These are phyloP conservation scores for Naganishia sp. DNA, from an alignment of 1,284 basidiomycete genomes.

Conservation along the genomic window DNA sequence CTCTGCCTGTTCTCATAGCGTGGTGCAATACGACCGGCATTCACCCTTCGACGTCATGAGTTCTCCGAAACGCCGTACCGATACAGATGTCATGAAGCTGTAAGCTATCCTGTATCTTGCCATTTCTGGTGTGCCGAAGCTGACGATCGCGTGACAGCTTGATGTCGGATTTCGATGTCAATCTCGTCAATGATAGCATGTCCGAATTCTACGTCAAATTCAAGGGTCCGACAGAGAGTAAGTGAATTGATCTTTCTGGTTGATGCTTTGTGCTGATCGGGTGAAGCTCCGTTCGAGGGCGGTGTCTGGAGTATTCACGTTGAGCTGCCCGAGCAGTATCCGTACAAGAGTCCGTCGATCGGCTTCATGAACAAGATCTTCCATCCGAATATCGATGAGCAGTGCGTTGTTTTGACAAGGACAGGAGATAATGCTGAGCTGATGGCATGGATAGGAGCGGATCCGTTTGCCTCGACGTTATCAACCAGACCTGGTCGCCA, in stretches of 20 bases:
- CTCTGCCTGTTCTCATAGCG: not conserved
- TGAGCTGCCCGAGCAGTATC: conserved; percentile 98
- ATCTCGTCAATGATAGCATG: conserved; percentile 96
- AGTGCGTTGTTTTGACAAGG: conserved; percentile 61
- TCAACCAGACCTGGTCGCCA: conserved; percentile 98
- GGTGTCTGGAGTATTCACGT: conserved; percentile 99
- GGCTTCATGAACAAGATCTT: conserved; percentile 99
- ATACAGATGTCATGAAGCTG: conserved; percentile 99
- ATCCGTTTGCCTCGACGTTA: conserved; percentile 93
- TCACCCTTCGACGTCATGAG: conserved; percentile 42
- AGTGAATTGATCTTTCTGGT: conserved; percentile 49
- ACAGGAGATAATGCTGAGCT: conserved; percentile 18
- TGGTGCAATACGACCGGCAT: not conserved
- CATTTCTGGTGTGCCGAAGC: conserved; percentile 1
- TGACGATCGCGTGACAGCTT: conserved; percentile 24
- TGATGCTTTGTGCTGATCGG: conserved; percentile 20
- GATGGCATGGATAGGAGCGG: conserved; percentile 67
- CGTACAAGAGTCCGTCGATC: conserved; percentile 97
- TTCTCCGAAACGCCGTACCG: conserved; percentile 87
- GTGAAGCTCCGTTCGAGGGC: conserved; percentile 84
- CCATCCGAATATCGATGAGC: conserved; percentile 96
- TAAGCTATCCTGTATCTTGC: conserved; percentile 55
- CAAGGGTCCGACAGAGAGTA: conserved; percentile 90
- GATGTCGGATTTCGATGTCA: conserved; percentile 97
- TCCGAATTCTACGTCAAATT: conserved; percentile 98